These are phyloP conservation scores for Paramecium biaurelia DNA, from an alignment of 73 alveolate species.

Conservation along the genomic window DNA sequence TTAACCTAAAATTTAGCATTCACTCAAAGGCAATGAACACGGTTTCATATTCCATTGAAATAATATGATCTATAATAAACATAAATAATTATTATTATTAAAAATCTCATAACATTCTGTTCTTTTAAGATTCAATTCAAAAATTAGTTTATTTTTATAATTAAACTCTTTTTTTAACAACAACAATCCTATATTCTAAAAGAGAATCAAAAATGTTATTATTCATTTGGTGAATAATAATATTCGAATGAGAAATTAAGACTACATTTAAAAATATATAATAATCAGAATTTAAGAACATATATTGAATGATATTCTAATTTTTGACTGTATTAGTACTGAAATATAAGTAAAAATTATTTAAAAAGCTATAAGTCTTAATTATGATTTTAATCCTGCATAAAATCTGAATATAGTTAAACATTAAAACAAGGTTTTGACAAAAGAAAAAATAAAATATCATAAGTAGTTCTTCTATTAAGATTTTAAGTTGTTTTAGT, in stretches of 20 bases:
- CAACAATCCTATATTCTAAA: background rate
- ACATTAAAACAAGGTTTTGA: background rate
- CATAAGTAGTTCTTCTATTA: background rate
- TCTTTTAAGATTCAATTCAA: background rate
- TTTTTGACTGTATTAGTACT: too few species aligned
- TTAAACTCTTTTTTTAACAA: background rate
- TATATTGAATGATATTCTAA: too few species aligned
- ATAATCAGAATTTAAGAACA: background rate
- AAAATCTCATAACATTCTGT: background rate
- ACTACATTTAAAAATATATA: background rate
- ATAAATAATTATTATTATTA: background rate
- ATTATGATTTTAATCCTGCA: background rate
- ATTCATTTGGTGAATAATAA: too few species aligned
- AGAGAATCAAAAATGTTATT: background rate
- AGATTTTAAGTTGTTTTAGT: too few species aligned
- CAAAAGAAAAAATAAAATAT: background rate
- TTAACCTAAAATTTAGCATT: conserved; percentile 28
- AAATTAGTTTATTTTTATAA: background rate
- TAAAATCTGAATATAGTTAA: background rate
- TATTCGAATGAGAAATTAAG: background rate
- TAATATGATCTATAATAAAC: background rate
- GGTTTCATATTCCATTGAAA: conserved; percentile 21
- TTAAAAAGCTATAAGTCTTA: too few species aligned
- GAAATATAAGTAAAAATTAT: too few species aligned
- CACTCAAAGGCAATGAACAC: conserved; percentile 43